A percentile compares a stretch with the other conserved stretches of the same genome.
These are phyloP conservation scores for Vickermania spadyakhi DNA, from an alignment of 208 protist genomes.

Conservation along the genomic window DNA sequence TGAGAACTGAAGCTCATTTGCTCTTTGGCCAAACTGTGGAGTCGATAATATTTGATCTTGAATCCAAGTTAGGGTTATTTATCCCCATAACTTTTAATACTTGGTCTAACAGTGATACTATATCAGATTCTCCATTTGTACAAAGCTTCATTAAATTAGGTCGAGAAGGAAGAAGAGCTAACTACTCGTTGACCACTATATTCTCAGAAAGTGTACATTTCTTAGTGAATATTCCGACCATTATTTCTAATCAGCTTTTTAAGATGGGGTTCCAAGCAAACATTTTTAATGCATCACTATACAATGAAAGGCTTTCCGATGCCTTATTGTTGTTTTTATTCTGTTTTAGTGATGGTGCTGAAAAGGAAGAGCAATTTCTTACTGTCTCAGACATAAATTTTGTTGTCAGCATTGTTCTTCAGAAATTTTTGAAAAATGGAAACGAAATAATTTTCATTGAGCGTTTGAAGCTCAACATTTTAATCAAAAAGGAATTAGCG, in stretches of 20 bases:
- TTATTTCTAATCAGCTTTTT: background rate
- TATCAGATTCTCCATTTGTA: background rate
- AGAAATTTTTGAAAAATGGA: background rate
- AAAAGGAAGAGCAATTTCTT: background rate
- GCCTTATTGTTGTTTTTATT: slow-evolving; percentile 13
- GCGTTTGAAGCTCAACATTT: background rate
- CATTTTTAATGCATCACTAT: slow-evolving; percentile 10
- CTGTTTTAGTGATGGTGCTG: background rate
- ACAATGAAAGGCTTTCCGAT: slow-evolving; percentile 17
- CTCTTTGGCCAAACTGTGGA: background rate
- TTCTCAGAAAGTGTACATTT: background rate
- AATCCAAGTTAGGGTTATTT: background rate
- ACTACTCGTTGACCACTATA: background rate
- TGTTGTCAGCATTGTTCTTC: background rate
- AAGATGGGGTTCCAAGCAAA: background rate
- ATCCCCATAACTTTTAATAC: background rate
- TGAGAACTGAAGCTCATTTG: background rate
- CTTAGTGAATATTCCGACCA: background rate
- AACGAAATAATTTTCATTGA: background rate
- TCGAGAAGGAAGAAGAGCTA: background rate
- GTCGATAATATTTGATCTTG: background rate
- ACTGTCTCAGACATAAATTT: background rate
- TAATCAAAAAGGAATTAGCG: background rate
- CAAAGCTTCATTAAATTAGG: background rate
- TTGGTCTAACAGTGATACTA: background rate